Percentiles rank a stretch among this genome's conserved stretches.
phyloP scores from a whole-genome alignment of 2,329 filamentous ascomycete genomes.

The Chlorencoelia australis region DNA sequence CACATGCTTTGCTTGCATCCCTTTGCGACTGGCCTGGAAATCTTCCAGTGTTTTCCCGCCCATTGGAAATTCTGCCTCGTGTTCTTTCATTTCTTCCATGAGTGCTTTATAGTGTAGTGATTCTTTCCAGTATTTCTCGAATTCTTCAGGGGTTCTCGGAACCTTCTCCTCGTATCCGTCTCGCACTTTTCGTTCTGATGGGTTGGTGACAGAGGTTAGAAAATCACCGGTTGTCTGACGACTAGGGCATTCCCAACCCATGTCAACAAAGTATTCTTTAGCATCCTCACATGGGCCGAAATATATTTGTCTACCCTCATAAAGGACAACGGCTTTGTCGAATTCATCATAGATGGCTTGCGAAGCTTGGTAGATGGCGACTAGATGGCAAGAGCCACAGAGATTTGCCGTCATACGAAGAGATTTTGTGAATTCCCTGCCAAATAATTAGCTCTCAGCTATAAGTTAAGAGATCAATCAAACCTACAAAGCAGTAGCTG shows the following conservation, averaged over 20 bases:
- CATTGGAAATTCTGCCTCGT: constrained; percentile 35
- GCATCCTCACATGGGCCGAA: constrained; percentile 56
- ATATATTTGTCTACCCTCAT: constrained; percentile 63
- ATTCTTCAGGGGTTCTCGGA: constrained; percentile 45
- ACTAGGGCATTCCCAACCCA: constrained; percentile 62
- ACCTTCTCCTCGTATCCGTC: constrained; percentile 47
- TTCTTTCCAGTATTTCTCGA: constrained; percentile 40
- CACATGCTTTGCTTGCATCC: constrained; percentile 37
- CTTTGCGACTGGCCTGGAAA: constrained; percentile 28
- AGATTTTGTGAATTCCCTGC: constrained; percentile 51
- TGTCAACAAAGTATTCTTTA: constrained; percentile 56
- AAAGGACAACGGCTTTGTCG: constrained; percentile 59
- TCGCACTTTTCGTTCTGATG: constrained; percentile 46
- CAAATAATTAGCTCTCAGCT: neutral
- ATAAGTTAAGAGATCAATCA: neutral
- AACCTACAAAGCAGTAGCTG: constrained; percentile 53
- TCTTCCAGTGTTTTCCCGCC: constrained; percentile 28
- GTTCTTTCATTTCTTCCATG: constrained; percentile 38
- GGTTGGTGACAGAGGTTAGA: constrained; percentile 63
- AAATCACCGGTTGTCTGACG: constrained; percentile 52
- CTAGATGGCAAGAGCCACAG: constrained; percentile 48
- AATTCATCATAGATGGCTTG: constrained; percentile 61
- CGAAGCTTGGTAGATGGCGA: constrained; percentile 66
- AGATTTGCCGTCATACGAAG: constrained; percentile 57
- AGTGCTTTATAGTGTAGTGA: constrained; percentile 35